These are phyloP conservation scores for Phoma sp. DNA, from an alignment of 2,329 filamentous ascomycete species.

Conservation along the genomic window DNA sequence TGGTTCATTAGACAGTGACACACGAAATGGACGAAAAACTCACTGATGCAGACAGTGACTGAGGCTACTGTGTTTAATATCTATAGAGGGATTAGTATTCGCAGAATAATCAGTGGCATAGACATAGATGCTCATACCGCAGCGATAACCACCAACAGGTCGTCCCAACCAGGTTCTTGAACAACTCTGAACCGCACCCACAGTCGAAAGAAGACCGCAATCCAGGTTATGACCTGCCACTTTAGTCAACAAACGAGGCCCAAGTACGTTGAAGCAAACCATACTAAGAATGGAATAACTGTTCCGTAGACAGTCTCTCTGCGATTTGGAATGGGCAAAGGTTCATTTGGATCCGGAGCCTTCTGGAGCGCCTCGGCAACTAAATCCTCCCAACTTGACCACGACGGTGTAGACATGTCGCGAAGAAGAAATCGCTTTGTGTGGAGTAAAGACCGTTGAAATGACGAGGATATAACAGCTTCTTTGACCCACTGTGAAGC, in stretches of 20 bases:
- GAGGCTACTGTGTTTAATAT: conserved; percentile 36
- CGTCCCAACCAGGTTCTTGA: conserved; percentile 48
- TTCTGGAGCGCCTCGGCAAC: conserved; percentile 28
- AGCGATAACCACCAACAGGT: conserved; percentile 41
- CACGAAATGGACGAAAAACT: not conserved
- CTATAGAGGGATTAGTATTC: conserved; percentile 22
- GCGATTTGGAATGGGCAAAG: conserved; percentile 36
- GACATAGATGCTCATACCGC: conserved; percentile 25
- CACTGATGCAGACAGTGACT: conserved; percentile 33
- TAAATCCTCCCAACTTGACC: conserved; percentile 25
- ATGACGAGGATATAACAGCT: not conserved
- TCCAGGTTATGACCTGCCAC: conserved; percentile 34
- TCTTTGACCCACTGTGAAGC: not conserved
- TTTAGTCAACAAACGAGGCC: conserved; percentile 13
- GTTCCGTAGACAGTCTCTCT: conserved; percentile 35
- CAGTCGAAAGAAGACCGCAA: conserved; percentile 38
- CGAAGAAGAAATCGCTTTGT: conserved; percentile 1
- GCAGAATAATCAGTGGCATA: no score
- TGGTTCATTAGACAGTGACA: conserved; percentile 11
- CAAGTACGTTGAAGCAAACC: not conserved
- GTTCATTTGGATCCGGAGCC: conserved; percentile 38
- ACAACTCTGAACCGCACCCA: conserved; percentile 39
- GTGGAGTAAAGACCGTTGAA: conserved; percentile 7
- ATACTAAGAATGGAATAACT: conserved; percentile 38
- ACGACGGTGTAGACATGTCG: conserved; percentile 16